Base-by-base conservation (phyloP, 2,329 filamentous ascomycete genomes). In the Hyphodiscus sp. region DNA sequence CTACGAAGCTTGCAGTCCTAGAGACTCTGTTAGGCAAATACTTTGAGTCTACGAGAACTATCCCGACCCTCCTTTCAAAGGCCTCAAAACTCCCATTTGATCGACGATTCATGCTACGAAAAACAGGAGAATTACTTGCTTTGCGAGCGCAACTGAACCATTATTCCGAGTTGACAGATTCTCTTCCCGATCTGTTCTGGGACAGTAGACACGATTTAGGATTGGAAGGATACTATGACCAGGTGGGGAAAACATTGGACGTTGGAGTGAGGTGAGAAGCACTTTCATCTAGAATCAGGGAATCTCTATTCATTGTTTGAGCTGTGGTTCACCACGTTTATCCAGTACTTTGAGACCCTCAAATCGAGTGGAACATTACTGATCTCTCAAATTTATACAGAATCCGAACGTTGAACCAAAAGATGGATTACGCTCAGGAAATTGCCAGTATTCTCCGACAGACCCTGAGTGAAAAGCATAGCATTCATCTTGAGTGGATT, bases 341-440 rank as follows among this genome's bases (percentile, higher is more conserved):
- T 26, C 8, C 4, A 26, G 23, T 4, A 26, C 23, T 4, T n/a
- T 26, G 23, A 26, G 23, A 26, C 23, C 23, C 3, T 26, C 23
- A 26, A 26, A 26, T 4, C 23, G 3, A 26, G 23, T 26, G 23
- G 23, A 26, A 26, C 23, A 8, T 26, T 26, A 26, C 23, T 26
- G 23, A 26, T 26, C 8, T 26, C 23, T 4, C 23, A 26, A 26
- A 3, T 26, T 26, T 8, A 3, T 8, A 26, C 23, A 81, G 94
- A 49, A 97, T 97, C 72, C 89, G 88, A 64, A 85, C 89, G 18
- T 73, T 97, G 62, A 99, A 99, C 69, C 89, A 95, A 73, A 95
- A 95, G 74, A 95, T 99, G 82, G 92, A 96, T 66, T 97, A 99
- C 69, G 94, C 92, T 1, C 89, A 94, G 66, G 92, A 97, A 70